These are phyloP conservation scores for Ganoderma meredithae DNA, from an alignment of 1,284 basidiomycete genomes.

Conservation along the genomic window DNA sequence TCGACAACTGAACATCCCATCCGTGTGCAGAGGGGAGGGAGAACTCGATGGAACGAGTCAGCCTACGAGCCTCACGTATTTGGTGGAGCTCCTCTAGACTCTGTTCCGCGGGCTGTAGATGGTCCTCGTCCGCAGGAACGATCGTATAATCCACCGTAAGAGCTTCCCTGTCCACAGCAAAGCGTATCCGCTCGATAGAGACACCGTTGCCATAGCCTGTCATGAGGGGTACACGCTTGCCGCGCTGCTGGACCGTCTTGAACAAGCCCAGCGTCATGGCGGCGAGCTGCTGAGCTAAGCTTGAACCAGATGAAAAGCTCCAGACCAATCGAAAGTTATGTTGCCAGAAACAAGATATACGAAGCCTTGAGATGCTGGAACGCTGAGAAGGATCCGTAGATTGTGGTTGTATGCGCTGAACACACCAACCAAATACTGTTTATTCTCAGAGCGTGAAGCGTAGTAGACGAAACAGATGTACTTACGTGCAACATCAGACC, in stretches of 20 bases:
- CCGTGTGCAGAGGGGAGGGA: constrained; percentile 80
- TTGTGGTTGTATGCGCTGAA: constrained; percentile 71
- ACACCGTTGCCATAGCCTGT: constrained; percentile 85
- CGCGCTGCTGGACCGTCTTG: constrained; percentile 78
- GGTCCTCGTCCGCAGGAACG: constrained; percentile 77
- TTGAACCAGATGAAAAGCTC: constrained; percentile 72
- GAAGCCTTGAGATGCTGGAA: constrained; percentile 55
- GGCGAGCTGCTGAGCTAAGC: constrained; percentile 76
- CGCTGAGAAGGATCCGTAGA: constrained; percentile 39
- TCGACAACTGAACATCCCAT: constrained; percentile 88
- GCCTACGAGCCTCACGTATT: constrained; percentile 67
- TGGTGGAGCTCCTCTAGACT: constrained; percentile 67
- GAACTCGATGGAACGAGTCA: constrained; percentile 83
- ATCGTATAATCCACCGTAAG: constrained; percentile 89
- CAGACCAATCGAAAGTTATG: constrained; percentile 93
- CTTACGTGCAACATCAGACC: constrained; percentile 86
- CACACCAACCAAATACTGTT: constrained; percentile 91
- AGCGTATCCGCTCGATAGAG: constrained; percentile 78
- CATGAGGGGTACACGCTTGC: constrained; percentile 78
- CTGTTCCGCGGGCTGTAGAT: constrained; percentile 46
- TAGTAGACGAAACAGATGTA: constrained; percentile 26
- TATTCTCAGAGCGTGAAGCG: constrained; percentile 13
- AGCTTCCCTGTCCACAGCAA: constrained; percentile 84
- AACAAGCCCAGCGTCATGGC: constrained; percentile 84
- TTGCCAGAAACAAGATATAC: constrained; percentile 94